Evolutionary conservation across 192 early-diverging fungal genomes (phyloP).

Genomic region (Thamnidium elegans): DNA sequence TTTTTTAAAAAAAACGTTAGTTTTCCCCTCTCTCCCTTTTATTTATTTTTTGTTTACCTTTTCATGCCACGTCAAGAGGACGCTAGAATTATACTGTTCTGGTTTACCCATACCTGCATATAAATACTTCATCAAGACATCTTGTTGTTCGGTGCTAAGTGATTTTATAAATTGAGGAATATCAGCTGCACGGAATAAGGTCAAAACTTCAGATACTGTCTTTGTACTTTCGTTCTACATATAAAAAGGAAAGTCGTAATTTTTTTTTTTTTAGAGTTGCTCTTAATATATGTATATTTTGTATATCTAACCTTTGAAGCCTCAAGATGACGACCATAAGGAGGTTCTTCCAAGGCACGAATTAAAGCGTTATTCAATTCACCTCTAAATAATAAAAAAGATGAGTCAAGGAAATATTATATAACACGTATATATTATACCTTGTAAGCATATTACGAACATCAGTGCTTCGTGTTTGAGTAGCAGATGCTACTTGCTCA

Average conservation of each 20-base stretch:
- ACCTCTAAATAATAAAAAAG: slow-evolving; percentile 39
- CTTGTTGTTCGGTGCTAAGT: slow-evolving; percentile 62
- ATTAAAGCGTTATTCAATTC: slow-evolving; percentile 56
- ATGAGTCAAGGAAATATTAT: not conserved
- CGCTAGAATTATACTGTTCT: slow-evolving; percentile 76
- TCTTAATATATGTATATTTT: slow-evolving; percentile 40
- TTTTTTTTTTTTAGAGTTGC: slow-evolving; percentile 28
- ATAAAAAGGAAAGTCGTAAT: too few species aligned
- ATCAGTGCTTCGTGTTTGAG: slow-evolving; percentile 54
- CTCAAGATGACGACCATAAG: slow-evolving; percentile 63
- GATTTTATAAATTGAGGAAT: slow-evolving; percentile 58
- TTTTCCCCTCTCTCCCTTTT: too few species aligned
- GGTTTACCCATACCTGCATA: slow-evolving; percentile 88
- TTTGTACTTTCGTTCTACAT: slow-evolving; percentile 71
- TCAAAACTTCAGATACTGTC: slow-evolving; percentile 80
- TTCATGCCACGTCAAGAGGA: slow-evolving; percentile 92
- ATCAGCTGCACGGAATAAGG: slow-evolving; percentile 68
- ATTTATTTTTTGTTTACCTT: slow-evolving; percentile 54
- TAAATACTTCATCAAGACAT: slow-evolving; percentile 88
- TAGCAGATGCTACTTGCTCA: slow-evolving; percentile 48
- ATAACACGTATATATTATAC: slow-evolving; percentile 23
- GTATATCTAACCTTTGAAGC: slow-evolving; percentile 55
- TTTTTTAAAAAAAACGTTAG: slow-evolving; percentile 17
- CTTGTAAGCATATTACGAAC: slow-evolving; percentile 64
- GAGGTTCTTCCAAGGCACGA: slow-evolving; percentile 63